Conservation (phyloP, 352 stramenopile species). For the Pythium biforme region DNA sequence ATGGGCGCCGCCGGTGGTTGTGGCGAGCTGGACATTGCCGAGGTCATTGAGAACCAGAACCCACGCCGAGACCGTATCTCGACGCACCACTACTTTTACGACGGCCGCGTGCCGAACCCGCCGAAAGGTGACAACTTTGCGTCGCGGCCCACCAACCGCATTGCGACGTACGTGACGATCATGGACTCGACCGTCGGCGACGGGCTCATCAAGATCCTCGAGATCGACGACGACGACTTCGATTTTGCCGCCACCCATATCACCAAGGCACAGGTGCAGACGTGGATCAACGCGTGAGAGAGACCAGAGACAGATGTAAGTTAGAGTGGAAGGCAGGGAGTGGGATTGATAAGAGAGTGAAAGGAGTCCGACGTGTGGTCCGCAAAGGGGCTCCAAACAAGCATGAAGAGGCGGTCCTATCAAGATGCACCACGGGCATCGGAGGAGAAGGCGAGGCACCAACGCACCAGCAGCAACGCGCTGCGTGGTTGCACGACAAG, state of each 20-base stretch:
- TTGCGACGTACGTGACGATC: constrained; percentile 59
- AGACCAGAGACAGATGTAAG: neutral
- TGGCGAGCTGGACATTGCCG: constrained; percentile 64
- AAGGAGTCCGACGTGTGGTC: too few relatives aligned
- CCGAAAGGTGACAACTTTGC: constrained; percentile 50
- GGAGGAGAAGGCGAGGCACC: too few relatives aligned
- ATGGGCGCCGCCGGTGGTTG: constrained; percentile 49
- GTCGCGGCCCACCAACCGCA: constrained; percentile 26
- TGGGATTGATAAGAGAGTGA: too few relatives aligned
- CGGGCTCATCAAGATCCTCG: constrained; percentile 60
- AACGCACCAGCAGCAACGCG: too few relatives aligned
- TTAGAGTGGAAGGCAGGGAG: neutral
- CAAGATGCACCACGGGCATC: too few relatives aligned
- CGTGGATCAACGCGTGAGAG: constrained; percentile 19
- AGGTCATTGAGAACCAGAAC: constrained; percentile 57
- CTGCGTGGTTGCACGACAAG: too few relatives aligned
- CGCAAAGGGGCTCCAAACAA: too few relatives aligned
- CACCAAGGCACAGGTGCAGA: constrained; percentile 11
- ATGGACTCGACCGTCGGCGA: constrained; percentile 43
- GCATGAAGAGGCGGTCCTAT: too few relatives aligned
- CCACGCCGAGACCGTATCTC: constrained; percentile 31
- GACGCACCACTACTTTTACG: constrained; percentile 72
- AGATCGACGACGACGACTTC: constrained; percentile 38
- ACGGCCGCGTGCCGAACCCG: constrained; percentile 34
- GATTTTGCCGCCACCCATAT: constrained; percentile 38